Evolutionary conservation across 2,329 filamentous ascomycete genomes (phyloP), one percentile per base, ranked within the genome.

Genomic region (Metarhizium guizhouense): DNA sequence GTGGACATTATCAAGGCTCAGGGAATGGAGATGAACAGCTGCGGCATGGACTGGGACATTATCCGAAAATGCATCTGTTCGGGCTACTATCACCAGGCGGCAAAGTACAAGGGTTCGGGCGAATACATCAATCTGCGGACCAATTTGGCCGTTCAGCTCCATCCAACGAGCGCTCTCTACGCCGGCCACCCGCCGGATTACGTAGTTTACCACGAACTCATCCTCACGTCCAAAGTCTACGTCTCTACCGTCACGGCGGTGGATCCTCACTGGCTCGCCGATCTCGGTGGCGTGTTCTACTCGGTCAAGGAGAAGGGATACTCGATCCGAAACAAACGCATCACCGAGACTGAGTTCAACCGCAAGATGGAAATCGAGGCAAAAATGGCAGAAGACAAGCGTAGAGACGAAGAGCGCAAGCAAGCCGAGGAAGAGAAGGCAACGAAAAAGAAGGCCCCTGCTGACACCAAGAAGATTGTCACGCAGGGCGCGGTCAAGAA

Each of bases 251-350:
- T 99, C 10, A 99, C 94, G 4, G 84, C 90, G 1, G 94, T 99
- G 1, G 94, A 99, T 69, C 93, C 94, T 53, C 90, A 95, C 68
- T 99, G 94, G 94, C 82, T 99, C 45, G 94, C 94, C 6, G 94
- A 99, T 68, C 78, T 99, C 6, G 94, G 95, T 38, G 94, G 92
- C 2, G 94, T 99, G 0, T 99, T 99, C 71, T 99, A 97, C 72
- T 94, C 88, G 1, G 82, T 99, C 67, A 96, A 96, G 74, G 93
- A 97, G 73, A 99, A 99, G 72, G 94, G 93, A 1, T 99, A 95
- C 68, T 95, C 89, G 14, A 84, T 86, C 13, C 80, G 89, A 30
- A 88, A 96, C 65, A 93, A 91, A 72, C 82, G 89, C 54, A 83
- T 96, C 51, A 93, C 87, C 0, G 93, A 97, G 73, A 86, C 85